Evolutionary conservation across 2,329 filamentous ascomycete species (phyloP).

Genomic region (Monosporascus sp.): DNA sequence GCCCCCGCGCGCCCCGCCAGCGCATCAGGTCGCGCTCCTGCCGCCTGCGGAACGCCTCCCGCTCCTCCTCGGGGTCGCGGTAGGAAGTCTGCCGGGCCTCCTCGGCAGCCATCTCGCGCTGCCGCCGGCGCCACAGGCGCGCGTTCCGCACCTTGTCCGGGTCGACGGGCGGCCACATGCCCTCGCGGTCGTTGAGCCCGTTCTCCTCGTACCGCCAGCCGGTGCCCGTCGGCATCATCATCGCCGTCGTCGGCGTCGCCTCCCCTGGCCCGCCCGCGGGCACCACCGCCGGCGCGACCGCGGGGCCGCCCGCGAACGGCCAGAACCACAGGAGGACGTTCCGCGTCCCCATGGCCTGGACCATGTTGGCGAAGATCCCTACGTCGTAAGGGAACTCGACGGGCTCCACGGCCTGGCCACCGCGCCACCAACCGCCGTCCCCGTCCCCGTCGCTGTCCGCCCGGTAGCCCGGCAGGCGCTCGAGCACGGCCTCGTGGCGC

Average conservation of each 20-base stretch:
- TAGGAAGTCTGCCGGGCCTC: constrained; percentile 1
- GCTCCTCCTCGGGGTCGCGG: constrained; percentile 34
- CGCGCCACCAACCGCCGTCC: constrained; percentile 31
- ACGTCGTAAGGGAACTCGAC: constrained; percentile 82
- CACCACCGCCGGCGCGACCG: constrained; percentile 25
- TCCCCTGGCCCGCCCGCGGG: constrained; percentile 5
- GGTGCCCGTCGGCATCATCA: constrained; percentile 20
- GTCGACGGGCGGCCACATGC: constrained; percentile 59
- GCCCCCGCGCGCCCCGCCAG: constrained; percentile 25
- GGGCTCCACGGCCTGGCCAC: constrained; percentile 38
- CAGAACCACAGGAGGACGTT: constrained; percentile 65
- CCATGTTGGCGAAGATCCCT: constrained; percentile 68
- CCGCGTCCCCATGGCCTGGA: constrained; percentile 66
- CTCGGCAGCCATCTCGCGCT: constrained; percentile 23
- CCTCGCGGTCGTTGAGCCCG: constrained; percentile 62
- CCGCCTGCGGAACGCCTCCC: constrained; percentile 43
- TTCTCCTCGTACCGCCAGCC: constrained; percentile 69
- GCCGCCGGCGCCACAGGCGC: constrained; percentile 28
- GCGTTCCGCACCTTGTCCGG: constrained; percentile 53
- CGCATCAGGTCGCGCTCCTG: constrained; percentile 43
- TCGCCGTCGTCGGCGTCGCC: constrained; percentile 4
- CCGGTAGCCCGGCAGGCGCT: constrained; percentile 37
- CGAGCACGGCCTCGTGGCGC: constrained; percentile 53
- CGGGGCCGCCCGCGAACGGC: constrained; percentile 54
- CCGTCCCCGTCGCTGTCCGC: constrained; percentile 28